These are phyloP conservation scores for Hemisphaericaspora subhashii DNA, from an alignment of 1,139 yeast species.

Conservation along the genomic window DNA sequence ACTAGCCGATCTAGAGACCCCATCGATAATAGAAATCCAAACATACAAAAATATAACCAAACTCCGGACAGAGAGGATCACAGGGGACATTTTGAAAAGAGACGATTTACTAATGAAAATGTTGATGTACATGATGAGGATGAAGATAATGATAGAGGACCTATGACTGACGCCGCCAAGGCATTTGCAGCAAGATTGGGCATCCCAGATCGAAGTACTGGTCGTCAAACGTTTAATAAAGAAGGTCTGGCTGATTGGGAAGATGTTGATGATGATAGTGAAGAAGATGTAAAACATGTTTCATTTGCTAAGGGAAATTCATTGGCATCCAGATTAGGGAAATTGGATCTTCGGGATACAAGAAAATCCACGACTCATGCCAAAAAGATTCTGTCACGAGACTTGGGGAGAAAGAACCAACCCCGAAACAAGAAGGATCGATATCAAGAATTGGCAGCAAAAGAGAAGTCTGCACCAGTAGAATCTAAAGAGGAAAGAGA, in stretches of 20 bases:
- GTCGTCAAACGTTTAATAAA: not conserved
- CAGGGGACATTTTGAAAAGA: not conserved
- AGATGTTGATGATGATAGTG: slow-evolving; percentile 4
- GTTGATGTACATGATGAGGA: slow-evolving; percentile 7
- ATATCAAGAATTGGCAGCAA: slow-evolving; percentile 1
- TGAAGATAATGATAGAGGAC: slow-evolving; percentile 19
- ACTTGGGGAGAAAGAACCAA: slow-evolving; percentile 7
- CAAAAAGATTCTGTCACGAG: not conserved
- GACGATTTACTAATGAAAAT: not conserved
- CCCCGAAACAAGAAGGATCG: slow-evolving; percentile 8
- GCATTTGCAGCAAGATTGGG: slow-evolving; percentile 30
- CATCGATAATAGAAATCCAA: not conserved
- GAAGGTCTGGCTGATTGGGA: not conserved
- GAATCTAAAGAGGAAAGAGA: slow-evolving; percentile 14
- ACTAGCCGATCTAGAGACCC: not conserved
- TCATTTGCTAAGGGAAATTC: slow-evolving; percentile 16
- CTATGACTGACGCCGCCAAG: slow-evolving; percentile 28
- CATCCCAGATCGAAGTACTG: slow-evolving; percentile 4
- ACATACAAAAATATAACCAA: not conserved
- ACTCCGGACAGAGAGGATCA: not conserved
- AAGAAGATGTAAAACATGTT: slow-evolving; percentile 1
- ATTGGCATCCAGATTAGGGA: slow-evolving; percentile 24
- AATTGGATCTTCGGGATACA: slow-evolving; percentile 6
- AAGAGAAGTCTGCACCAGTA: slow-evolving; percentile 4
- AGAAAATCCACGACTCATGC: not conserved